Conservation (phyloP, 1,284 basidiomycete species). For the Cerioporus squamosus region DNA sequence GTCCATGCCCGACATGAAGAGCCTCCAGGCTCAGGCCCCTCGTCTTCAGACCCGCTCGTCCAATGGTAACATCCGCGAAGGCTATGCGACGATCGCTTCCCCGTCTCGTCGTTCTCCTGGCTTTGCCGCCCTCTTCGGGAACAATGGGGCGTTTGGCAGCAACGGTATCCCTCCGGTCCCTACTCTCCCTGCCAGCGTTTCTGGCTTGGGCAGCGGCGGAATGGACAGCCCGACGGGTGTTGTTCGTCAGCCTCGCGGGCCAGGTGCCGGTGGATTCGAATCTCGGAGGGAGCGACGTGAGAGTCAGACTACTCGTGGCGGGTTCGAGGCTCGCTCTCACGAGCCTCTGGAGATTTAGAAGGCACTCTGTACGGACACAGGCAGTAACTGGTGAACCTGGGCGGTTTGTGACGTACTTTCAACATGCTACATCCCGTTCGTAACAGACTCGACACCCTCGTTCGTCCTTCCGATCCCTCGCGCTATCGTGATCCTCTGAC, state of each 20-base stretch:
- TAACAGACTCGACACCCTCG: slow-evolving; percentile 30
- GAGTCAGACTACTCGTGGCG: slow-evolving; percentile 50
- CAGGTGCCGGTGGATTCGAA: slow-evolving; percentile 72
- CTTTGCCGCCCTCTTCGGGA: slow-evolving; percentile 55
- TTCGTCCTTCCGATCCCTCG: slow-evolving; percentile 6
- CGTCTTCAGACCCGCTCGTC: slow-evolving; percentile 84
- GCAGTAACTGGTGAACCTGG: slow-evolving; percentile 13
- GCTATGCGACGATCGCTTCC: slow-evolving; percentile 87
- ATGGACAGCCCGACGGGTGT: slow-evolving; percentile 58
- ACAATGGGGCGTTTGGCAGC: slow-evolving; percentile 47
- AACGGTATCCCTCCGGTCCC: slow-evolving; percentile 76
- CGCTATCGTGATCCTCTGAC: slow-evolving; percentile 12
- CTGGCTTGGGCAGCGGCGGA: slow-evolving; percentile 45
- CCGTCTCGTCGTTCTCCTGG: slow-evolving; percentile 76
- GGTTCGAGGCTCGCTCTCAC: slow-evolving; percentile 80
- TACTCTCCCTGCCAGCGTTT: slow-evolving; percentile 64
- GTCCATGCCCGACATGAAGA: slow-evolving; percentile 95
- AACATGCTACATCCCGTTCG: slow-evolving; percentile 21
- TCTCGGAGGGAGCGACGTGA: slow-evolving; percentile 70
- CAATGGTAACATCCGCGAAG: slow-evolving; percentile 90
- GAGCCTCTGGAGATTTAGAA: slow-evolving; percentile 82
- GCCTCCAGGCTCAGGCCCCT: slow-evolving; percentile 78
- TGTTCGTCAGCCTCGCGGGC: slow-evolving; percentile 80
- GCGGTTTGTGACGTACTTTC: slow-evolving; percentile 19
- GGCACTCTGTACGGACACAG: slow-evolving; percentile 5